Percentiles rank a stretch among this genome's conserved stretches.
Evolutionary conservation across 148 eudicot species (phyloP).

Genomic region (Rhododendron vialii): DNA sequence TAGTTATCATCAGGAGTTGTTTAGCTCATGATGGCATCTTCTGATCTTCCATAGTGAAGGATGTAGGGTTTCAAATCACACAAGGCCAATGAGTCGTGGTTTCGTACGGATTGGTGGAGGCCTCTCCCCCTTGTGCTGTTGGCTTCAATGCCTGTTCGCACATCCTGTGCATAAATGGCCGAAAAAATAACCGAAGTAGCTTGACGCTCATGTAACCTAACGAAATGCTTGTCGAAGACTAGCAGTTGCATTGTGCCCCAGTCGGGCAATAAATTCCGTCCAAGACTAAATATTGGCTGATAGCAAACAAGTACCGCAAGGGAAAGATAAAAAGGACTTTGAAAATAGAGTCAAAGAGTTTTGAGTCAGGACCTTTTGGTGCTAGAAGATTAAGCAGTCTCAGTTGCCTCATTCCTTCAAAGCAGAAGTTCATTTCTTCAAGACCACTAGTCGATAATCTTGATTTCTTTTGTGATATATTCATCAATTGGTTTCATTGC

Average conservation of each 20-base stretch:
- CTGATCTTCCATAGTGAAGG: neutral
- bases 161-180: neutral
- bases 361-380: neutral
- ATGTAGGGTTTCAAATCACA: neutral
- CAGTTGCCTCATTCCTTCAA: neutral
- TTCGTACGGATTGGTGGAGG: neutral
- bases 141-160: neutral
- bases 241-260: neutral
- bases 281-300: neutral
- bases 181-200: neutral
- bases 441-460: neutral
- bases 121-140: neutral
- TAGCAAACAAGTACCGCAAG: neutral
- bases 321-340: neutral
- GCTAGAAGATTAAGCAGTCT: neutral
- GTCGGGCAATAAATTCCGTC: neutral
- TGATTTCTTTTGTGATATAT: neutral
- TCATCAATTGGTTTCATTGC: neutral
- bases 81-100: neutral
- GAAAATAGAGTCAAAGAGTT: neutral
- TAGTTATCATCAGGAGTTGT: neutral
- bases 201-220: neutral
- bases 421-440: neutral
- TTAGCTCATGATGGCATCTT: neutral
- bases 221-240: neutral